These are phyloP conservation scores for Fomes fomentarius DNA, from an alignment of 1,284 basidiomycete genomes.

Conservation along the genomic window DNA sequence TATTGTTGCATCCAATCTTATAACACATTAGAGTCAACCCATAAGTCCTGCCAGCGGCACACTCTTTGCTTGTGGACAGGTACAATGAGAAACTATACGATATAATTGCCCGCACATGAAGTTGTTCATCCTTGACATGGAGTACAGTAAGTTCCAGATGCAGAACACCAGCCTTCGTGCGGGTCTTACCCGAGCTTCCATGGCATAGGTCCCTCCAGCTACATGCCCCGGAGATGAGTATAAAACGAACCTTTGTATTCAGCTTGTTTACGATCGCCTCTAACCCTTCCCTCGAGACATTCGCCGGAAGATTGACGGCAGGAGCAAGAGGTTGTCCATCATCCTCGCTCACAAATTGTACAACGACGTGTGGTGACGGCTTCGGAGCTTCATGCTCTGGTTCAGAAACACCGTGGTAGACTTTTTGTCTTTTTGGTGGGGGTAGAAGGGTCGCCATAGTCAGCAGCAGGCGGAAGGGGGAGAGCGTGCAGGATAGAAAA, in stretches of 20 bases:
- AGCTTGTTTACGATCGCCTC: conserved; percentile 88
- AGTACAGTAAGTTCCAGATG: neutral
- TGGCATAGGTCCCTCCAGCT: conserved; percentile 4
- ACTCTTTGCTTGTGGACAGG: too few species aligned
- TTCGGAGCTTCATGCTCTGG: conserved; percentile 60
- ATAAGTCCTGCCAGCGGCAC: too few species aligned
- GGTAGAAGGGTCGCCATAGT: conserved; percentile 50
- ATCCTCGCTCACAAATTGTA: conserved; percentile 90
- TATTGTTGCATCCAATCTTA: too few species aligned
- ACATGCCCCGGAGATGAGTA: neutral
- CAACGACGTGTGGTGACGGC: conserved; percentile 73
- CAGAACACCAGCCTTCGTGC: neutral
- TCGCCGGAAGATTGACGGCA: conserved; percentile 85
- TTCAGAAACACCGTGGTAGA: conserved; percentile 73
- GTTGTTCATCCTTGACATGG: too few species aligned
- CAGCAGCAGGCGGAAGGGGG: conserved; percentile 8
- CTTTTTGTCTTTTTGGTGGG: conserved; percentile 73
- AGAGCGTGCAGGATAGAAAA: conserved; percentile 16
- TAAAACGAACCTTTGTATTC: conserved; percentile 60
- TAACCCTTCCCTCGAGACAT: conserved; percentile 82
- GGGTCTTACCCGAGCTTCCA: neutral
- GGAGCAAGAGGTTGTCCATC: conserved; percentile 83
- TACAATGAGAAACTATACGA: too few species aligned
- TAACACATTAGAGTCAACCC: too few species aligned
- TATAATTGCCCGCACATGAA: neutral